These are phyloP conservation scores for Inga oerstediana DNA, from an alignment of 306 rosid genomes.

Conservation along the genomic window DNA sequence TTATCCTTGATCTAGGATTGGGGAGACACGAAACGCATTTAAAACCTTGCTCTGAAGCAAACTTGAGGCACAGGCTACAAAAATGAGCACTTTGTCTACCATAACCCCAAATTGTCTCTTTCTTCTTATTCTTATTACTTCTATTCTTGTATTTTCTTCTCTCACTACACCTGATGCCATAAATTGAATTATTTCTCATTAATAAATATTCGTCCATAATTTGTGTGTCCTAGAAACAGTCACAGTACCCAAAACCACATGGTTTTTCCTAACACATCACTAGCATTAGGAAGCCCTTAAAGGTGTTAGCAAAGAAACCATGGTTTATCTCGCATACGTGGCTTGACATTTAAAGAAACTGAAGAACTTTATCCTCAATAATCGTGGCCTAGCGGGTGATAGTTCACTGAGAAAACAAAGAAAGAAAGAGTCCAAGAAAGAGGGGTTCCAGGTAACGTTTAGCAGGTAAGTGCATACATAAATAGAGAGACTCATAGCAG, in stretches of 20 bases:
- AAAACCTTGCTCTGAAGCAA: not conserved
- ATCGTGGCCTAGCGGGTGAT: not conserved
- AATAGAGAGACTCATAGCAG: constrained; percentile 5
- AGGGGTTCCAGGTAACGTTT: not conserved
- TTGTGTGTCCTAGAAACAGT: not conserved
- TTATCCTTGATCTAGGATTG: not conserved
- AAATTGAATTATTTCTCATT: constrained; percentile 13
- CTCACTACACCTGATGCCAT: not conserved
- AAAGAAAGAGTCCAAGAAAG: not conserved
- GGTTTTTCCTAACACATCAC: not conserved
- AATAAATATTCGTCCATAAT: not conserved
- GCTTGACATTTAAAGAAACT: not conserved
- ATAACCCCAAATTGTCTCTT: not conserved
- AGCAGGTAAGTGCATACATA: not conserved
- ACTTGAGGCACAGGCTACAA: constrained; percentile 16
- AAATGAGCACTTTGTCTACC: not conserved
- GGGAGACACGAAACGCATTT: constrained; percentile 5
- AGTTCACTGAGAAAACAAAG: not conserved
- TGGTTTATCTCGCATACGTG: not conserved
- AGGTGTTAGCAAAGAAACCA: not conserved
- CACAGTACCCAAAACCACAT: constrained; percentile 8
- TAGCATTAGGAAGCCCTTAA: not conserved
- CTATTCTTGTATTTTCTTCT: not conserved
- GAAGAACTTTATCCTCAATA: not conserved
- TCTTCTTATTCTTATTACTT: not conserved